Base-by-base conservation (phyloP, 768 basidiomycete genomes). In the Mycena crocata region DNA sequence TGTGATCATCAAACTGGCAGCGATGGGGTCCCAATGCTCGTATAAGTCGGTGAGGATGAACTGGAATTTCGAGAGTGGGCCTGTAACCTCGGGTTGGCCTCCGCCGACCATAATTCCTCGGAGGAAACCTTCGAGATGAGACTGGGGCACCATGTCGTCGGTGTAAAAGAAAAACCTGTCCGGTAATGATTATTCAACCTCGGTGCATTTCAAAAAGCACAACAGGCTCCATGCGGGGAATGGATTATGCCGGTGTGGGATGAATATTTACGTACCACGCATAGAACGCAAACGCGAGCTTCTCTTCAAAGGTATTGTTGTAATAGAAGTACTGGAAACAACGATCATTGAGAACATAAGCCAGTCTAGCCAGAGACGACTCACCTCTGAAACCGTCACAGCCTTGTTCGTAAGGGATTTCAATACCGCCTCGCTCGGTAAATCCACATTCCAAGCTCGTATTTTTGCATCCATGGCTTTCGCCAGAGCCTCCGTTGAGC, bases 241-340 rank as follows among this genome's bases (percentile, higher is more conserved):
- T n/a, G n/a, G n/a, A n/a, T n/a, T n/a, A n/a, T n/a, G n/a, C n/a
- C n/a, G n/a, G n/a, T n/a, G n/a, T n/a, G 14, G 5, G 15, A 17
- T 6, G 5, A 48, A 14, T 44, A 44, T 44, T 14, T 52, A 35
- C 51, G 21, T 30, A 54, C 51, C 51, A 54, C 23, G 51, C 32
- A 19, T 54, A 54, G 9, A 9, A 39, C 21, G 34, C 51, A 34
- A 54, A 39, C 5, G 35, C 51, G 9, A 54, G 21, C 51, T 54
- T 54, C 5, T 35, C 51, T 31, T 54, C 51, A 15, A 35, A 37
- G 6, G 51, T 9, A 28, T 54, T 31, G 24, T 35, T n/a, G 15
- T 54, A 54, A n/a, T 54, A 54, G 48, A 49, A 31, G 14, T 30
- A 49, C 48, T 54, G n/a, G 32, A 45, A 45, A 35, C 9, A 15